Evolutionary conservation across 768 basidiomycete genomes (phyloP).

Genomic region (Auricularia sp.): DNA sequence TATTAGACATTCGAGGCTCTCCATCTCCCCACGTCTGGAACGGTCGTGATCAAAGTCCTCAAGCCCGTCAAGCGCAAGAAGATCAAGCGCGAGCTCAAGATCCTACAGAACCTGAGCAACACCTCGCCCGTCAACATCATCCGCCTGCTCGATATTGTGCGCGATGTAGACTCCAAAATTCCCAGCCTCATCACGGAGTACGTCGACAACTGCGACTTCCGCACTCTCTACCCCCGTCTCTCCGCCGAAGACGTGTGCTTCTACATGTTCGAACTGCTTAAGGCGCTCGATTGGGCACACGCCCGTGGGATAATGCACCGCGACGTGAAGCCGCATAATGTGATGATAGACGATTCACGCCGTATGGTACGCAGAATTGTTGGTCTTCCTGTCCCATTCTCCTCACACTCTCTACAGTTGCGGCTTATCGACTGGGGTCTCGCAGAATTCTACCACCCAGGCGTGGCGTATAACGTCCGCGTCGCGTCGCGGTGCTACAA

Average conservation of each 20-base stretch:
- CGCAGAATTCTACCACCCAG: slow-evolving; percentile 66
- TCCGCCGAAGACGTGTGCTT: slow-evolving; percentile 57
- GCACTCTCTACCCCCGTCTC: slow-evolving; percentile 43
- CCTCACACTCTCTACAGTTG: slow-evolving; percentile 21
- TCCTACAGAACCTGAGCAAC: slow-evolving; percentile 43
- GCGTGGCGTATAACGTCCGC: slow-evolving; percentile 60
- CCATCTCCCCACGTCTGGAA: slow-evolving; percentile 42
- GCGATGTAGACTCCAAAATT: slow-evolving; percentile 50
- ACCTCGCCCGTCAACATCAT: slow-evolving; percentile 41
- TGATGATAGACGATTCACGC: slow-evolving; percentile 61
- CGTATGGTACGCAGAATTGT: slow-evolving; percentile 34
- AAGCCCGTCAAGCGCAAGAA: slow-evolving; percentile 65
- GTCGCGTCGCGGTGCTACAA: slow-evolving; percentile 68
- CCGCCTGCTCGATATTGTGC: slow-evolving; percentile 53
- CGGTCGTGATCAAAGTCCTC: slow-evolving; percentile 58
- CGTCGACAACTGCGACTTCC: slow-evolving; percentile 61
- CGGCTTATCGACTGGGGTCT: slow-evolving; percentile 67
- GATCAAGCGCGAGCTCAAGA: slow-evolving; percentile 68
- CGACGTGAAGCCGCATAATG: slow-evolving; percentile 58
- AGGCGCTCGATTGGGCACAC: slow-evolving; percentile 63
- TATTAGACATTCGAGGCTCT: slow-evolving; percentile 48
- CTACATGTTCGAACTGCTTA: slow-evolving; percentile 58
- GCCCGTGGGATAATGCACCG: slow-evolving; percentile 66
- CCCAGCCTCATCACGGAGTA: slow-evolving; percentile 61
- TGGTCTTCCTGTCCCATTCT: background rate